Conservation (phyloP, 257 asterid species). For the Coffea canephora region DNA sequence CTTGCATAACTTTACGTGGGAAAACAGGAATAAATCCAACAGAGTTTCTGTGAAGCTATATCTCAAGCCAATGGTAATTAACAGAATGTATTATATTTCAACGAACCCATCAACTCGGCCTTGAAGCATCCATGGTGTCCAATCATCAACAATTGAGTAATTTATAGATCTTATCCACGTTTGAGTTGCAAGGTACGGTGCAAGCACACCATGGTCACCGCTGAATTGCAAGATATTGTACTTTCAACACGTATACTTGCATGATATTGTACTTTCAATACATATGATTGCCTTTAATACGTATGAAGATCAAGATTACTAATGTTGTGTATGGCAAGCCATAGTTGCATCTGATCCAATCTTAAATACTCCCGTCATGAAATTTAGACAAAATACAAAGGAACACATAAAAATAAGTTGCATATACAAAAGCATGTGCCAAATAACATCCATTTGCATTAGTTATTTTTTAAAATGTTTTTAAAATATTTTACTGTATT, state of each 20-base stretch:
- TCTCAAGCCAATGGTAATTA: neutral
- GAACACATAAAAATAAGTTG: neutral
- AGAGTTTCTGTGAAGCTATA: neutral
- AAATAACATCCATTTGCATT: slow-evolving; percentile 21
- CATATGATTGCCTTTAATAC: neutral
- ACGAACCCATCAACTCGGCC: slow-evolving; percentile 37
- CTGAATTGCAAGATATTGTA: slow-evolving; percentile 4
- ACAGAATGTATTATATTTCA: neutral
- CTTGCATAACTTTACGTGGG: slow-evolving; percentile 28
- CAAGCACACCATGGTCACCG: slow-evolving; percentile 26
- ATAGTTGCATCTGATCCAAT: slow-evolving; percentile 23
- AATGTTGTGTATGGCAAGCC: neutral
- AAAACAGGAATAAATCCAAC: neutral
- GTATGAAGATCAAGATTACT: neutral
- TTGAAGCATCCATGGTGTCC: slow-evolving; percentile 30
- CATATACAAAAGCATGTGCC: no score
- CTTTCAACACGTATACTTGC: neutral
- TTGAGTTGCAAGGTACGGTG: slow-evolving; percentile 29
- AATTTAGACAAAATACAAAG: neutral
- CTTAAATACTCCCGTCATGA: slow-evolving; percentile 17
- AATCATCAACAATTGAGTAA: slow-evolving; percentile 25
- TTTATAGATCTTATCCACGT: slow-evolving; percentile 34
- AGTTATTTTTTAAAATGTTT: no score
- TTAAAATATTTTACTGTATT: no score
- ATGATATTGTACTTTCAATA: neutral